Evolutionary conservation across 768 basidiomycete genomes (phyloP).

Genomic region (Lactarius sanguifluus): DNA sequence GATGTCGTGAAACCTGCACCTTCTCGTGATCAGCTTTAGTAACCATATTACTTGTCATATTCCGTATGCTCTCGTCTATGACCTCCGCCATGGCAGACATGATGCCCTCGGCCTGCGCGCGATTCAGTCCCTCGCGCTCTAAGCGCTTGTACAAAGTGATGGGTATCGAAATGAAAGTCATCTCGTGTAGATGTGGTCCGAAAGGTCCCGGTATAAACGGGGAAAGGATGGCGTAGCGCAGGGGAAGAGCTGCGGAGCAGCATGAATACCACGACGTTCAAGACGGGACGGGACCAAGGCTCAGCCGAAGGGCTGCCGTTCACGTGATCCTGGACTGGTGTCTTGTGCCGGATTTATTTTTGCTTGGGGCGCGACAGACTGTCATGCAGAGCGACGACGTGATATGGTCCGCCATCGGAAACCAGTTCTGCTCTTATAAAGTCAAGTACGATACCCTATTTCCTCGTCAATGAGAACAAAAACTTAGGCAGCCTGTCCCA

Average conservation of each 20-base stretch:
- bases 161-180: conserved; percentile 91
- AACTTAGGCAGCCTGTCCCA: conserved; percentile 36
- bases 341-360: neutral
- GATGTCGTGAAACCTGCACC: conserved; percentile 42
- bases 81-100: conserved; percentile 97
- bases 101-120: conserved; percentile 93
- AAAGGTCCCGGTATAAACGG: conserved; percentile 12
- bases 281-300: neutral
- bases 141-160: conserved; percentile 91
- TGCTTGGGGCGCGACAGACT: neutral
- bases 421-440: conserved; percentile 98
- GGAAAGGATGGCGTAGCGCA: conserved; percentile 9
- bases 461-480: conserved; percentile 11
- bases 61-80: conserved; percentile 93
- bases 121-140: conserved; percentile 84
- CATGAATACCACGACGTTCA: conserved; percentile 1
- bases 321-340: conserved; percentile 15
- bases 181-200: conserved; percentile 22
- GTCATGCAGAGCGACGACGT: conserved; percentile 95
- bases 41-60: conserved; percentile 96
- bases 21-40: conserved; percentile 96
- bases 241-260: conserved; percentile 11
- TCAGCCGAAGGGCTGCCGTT: neutral
- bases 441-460: conserved; percentile 73
- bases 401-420: conserved; percentile 95